A percentile compares a stretch with the other conserved stretches of the same genome.
Evolutionary conservation across 2,329 filamentous ascomycete species (phyloP).

Genomic region (Paraphoma chrysanthemicola): DNA sequence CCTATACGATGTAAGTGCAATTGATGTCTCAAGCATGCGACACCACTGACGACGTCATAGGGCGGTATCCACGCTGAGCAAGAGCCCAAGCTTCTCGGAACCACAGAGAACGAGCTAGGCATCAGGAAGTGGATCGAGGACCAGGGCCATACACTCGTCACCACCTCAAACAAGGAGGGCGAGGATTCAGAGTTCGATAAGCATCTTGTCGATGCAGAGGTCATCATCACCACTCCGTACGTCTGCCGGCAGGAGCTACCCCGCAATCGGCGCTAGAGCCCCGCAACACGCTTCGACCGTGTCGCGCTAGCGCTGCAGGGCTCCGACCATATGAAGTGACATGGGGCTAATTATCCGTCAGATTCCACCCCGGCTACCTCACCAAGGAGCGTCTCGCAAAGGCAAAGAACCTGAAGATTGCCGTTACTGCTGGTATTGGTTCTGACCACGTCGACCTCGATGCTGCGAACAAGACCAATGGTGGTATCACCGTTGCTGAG

Average conservation of each 20-base stretch:
- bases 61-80: conserved; percentile 85
- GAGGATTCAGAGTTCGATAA: conserved; percentile 92
- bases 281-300: conserved; percentile 27
- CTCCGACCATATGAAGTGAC: conserved; percentile 13
- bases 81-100: conserved; percentile 88
- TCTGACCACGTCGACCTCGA: conserved; percentile 98
- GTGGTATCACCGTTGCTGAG: conserved; percentile 94
- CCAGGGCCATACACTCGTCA: conserved; percentile 93
- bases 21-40: conserved; percentile 5
- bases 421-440: conserved; percentile 95
- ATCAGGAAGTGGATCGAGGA: conserved; percentile 97
- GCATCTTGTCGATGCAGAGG: conserved; percentile 93
- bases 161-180: conserved; percentile 97
- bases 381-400: conserved; percentile 94
- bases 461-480: conserved; percentile 97
- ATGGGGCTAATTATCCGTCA: conserved; percentile 47
- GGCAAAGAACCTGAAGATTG: conserved; percentile 98
- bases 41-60: conserved; percentile 48
- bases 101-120: conserved; percentile 97
- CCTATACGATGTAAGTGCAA: conserved; percentile 80
- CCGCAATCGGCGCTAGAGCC: conserved; percentile 35
- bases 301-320: conserved; percentile 12
- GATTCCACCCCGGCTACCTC: conserved; percentile 98
- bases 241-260: conserved; percentile 37
- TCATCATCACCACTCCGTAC: conserved; percentile 99